Evolutionary conservation across 768 basidiomycete species (phyloP), one percentile per base, ranked within the genome.

Genomic region (Mycena venus): DNA sequence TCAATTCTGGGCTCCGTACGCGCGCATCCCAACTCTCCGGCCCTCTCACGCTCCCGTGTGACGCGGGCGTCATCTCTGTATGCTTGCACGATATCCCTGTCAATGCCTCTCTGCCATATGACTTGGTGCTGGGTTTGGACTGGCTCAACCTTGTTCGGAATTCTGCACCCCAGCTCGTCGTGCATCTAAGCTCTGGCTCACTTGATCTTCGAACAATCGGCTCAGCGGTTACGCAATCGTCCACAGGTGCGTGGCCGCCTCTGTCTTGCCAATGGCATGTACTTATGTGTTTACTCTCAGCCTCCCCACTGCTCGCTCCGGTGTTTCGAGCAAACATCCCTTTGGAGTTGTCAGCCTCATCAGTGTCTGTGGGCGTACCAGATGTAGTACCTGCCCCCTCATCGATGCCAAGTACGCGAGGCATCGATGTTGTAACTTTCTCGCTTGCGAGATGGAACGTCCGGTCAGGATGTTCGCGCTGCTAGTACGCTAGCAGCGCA

Each of bases 351-450:
- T 38, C 32, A 38, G 38, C 59, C 38, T 61, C 59, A 61, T 27
- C 38, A 61, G 38, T 40, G 59, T 61, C 59, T 38, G n/a, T 10
- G 38, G 59, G 59, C 40, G 14, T 36, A 61, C n/a, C n/a, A n/a
- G n/a, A n/a, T n/a, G n/a, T n/a, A n/a, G n/a, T n/a, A n/a, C 59
- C 59, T 61, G n/a, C 56, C 32, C 56, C 36, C 60, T 62, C 60
- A n/a, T 44, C 21, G 27, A n/a, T n/a, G n/a, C n/a, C n/a, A n/a
- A n/a, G n/a, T n/a, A n/a, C n/a, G n/a, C n/a, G n/a, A n/a, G n/a
- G n/a, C n/a, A n/a, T n/a, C n/a, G n/a, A n/a, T n/a, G n/a, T n/a
- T n/a, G n/a, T n/a, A n/a, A n/a, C n/a, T n/a, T n/a, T n/a, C n/a
- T n/a, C n/a, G n/a, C n/a, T n/a, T n/a, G n/a, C n/a, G n/a, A n/a